Evolutionary conservation across 805 yeast species (phyloP).

Genomic region (Wickerhamiella allomyrinae): DNA sequence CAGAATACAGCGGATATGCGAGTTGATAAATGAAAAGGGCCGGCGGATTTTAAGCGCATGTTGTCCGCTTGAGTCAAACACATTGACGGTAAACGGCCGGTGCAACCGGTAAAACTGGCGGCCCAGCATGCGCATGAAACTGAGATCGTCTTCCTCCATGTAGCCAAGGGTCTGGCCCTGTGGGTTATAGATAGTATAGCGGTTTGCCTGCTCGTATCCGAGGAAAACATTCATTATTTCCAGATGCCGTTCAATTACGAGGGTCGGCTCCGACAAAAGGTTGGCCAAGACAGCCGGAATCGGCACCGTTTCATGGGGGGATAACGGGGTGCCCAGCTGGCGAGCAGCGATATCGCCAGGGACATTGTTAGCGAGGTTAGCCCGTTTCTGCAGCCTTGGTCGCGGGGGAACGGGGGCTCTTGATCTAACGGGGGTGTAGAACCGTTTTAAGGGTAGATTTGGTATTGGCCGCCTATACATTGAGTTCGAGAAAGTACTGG

Average conservation of each 20-base stretch:
- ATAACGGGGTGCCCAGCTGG: constrained; percentile 1
- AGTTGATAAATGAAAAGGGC: constrained; percentile 78
- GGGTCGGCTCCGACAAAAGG: constrained; percentile 62
- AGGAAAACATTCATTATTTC: constrained; percentile 77
- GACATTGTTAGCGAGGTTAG: not conserved
- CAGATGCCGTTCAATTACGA: constrained; percentile 75
- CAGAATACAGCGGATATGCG: constrained; percentile 60
- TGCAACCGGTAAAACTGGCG: constrained; percentile 76
- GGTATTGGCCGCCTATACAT: no score
- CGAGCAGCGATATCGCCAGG: constrained; percentile 3
- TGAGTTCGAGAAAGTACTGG: no score
- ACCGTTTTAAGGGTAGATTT: not conserved
- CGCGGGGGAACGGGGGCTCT: constrained; percentile 10
- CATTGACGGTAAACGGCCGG: constrained; percentile 44
- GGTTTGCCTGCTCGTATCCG: constrained; percentile 86
- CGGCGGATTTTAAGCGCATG: constrained; percentile 42
- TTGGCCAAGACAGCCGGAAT: constrained; percentile 33
- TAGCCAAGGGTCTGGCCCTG: constrained; percentile 63
- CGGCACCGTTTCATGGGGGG: not conserved
- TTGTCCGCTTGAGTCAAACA: constrained; percentile 23
- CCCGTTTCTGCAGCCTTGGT: constrained; percentile 2
- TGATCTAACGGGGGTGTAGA: constrained; percentile 12
- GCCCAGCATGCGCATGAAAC: constrained; percentile 51
- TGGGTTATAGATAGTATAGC: constrained; percentile 55
- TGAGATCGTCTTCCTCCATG: constrained; percentile 69